Evolutionary conservation across 108 stramenopile species (phyloP).

Genomic region (Mediolabrus comicus): DNA sequence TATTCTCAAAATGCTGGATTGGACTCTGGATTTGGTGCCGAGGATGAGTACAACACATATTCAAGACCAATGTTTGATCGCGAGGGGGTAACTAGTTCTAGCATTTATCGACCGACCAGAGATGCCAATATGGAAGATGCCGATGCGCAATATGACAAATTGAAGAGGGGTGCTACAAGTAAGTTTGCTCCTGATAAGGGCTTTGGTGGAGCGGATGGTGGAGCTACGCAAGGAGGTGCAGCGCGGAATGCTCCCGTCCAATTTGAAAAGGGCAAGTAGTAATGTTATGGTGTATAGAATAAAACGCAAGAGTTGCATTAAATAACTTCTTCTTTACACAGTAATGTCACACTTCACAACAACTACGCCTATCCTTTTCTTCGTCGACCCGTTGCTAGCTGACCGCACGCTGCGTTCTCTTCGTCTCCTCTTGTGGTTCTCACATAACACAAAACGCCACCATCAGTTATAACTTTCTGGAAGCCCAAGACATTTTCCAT

Average conservation of each 20-base stretch:
- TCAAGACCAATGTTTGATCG: conserved; percentile 92
- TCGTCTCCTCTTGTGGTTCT: conserved; percentile 84
- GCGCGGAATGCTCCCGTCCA: conserved; percentile 85
- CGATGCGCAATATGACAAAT: conserved; percentile 76
- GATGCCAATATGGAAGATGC: conserved; percentile 77
- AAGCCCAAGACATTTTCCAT: conserved; percentile 52
- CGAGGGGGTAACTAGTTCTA: conserved; percentile 75
- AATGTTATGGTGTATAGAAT: too few species aligned
- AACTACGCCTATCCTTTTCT: background rate
- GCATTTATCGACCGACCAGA: conserved; percentile 92
- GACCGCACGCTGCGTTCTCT: conserved; percentile 86
- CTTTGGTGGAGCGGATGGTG: conserved; percentile 81
- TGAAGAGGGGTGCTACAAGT: conserved; percentile 73
- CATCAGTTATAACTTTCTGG: conserved; percentile 50
- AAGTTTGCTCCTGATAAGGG: conserved; percentile 87
- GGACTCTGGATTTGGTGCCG: conserved; percentile 95
- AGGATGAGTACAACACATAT: conserved; percentile 98
- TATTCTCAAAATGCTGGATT: conserved; percentile 96
- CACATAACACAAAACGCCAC: conserved; percentile 51
- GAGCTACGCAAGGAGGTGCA: conserved; percentile 50
- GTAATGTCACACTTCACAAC: too few species aligned
- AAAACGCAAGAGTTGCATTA: too few species aligned
- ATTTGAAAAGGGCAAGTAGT: conserved; percentile 73
- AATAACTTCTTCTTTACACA: too few species aligned
- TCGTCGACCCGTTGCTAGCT: conserved; percentile 57